phyloP scores from a whole-genome alignment of 352 stramenopile genomes.

The Phytopythium chamaehyphon region DNA sequence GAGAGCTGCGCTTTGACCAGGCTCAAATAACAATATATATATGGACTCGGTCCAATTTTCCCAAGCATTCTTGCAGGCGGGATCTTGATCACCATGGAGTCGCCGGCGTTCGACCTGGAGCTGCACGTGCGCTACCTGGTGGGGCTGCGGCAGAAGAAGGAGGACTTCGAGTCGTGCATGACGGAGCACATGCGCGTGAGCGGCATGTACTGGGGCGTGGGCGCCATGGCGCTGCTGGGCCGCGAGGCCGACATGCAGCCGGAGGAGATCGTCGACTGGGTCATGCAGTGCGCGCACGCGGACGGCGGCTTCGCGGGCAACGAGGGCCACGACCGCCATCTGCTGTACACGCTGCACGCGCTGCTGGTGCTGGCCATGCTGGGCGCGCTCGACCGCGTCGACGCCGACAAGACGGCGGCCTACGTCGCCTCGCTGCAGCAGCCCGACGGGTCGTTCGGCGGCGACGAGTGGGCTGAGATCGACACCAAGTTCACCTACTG shows the following conservation, averaged over 20 bases:
- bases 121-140: conserved; percentile 80
- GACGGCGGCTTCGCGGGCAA: conserved; percentile 95
- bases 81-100: conserved; percentile 10
- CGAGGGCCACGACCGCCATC: conserved; percentile 94
- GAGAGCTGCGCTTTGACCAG: too few relatives aligned
- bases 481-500: conserved; percentile 99
- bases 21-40: neutral
- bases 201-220: conserved; percentile 98
- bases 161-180: conserved; percentile 90
- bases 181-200: conserved; percentile 97
- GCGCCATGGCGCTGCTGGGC: conserved; percentile 92
- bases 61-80: too few relatives aligned
- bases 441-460: conserved; percentile 95
- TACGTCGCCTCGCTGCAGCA: conserved; percentile 94
- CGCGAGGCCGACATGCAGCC: conserved; percentile 81
- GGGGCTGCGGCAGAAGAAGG: conserved; percentile 81
- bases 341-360: conserved; percentile 97
- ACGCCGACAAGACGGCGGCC: conserved; percentile 68
- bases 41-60: too few relatives aligned
- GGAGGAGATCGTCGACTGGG: conserved; percentile 91
- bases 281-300: conserved; percentile 93
- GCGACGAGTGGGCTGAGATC: conserved; percentile 97
- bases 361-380: conserved; percentile 97
- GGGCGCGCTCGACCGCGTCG: conserved; percentile 75
- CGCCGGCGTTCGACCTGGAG: conserved; percentile 50